Base-by-base conservation (phyloP, 805 yeast species). In the Isabelozyma pseudorhagii region DNA sequence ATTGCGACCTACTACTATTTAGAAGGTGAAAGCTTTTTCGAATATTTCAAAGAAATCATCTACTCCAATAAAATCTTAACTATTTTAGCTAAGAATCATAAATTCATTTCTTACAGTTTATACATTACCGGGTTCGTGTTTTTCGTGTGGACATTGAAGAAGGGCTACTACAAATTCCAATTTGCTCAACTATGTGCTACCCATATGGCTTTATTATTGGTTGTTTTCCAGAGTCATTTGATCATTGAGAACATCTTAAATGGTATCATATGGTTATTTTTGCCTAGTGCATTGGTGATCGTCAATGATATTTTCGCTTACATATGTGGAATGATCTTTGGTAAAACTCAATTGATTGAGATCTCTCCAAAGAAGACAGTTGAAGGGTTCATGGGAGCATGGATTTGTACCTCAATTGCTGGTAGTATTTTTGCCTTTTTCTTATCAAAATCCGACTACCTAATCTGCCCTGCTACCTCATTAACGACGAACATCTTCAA, bases 291-390 rank as follows among this genome's bases (percentile, higher is more conserved):
- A 2, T 77, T 93, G 61, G 99, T 94, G 45, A 89, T 94, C 57
- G 87, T 89, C 49, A 94, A 94, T 66, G 99, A 94, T 66, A 91
- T 93, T 47, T 92, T 90, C 77, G 99, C 99, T 25, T 94, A 94
- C 66, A 75, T 94, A 45, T 94, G 98, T 72, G 99, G 99, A 43
- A 94, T 94, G 56, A 89, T 98, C 1, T 90, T 94, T 71, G 99
- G 99, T 48, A 82, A 79, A 54, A 93, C 97, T 38, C 97, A 89
- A 63, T 81, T 94, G 61, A 89, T 94, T 58, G 90, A 87, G 46
- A 90, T 94, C 54, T 89, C 97, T 10, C 99, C 99, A 50, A 94
- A 94, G 70, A 94, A 94, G 72, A 94, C 99, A 3, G 91, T 93
- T 38, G 99, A 94, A 72, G 99, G 99, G 3, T 94, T 94, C 62